Conservation (phyloP, 257 asterid genomes). For the Solanum chmielewskii region DNA sequence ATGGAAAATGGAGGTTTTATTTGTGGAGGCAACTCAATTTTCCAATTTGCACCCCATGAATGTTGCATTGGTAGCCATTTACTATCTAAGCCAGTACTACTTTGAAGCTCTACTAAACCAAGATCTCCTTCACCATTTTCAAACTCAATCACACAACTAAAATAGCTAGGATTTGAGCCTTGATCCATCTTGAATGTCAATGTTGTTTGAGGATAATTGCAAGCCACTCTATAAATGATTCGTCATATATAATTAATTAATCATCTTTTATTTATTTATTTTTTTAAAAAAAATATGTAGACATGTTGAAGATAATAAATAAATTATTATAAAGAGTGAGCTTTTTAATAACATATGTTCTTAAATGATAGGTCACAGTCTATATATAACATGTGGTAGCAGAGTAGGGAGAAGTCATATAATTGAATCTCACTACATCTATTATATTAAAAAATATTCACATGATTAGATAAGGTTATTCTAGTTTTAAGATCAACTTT, state of each 20-base stretch:
- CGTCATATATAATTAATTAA: not conserved
- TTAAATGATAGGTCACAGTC: not conserved
- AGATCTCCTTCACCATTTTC: constrained; percentile 35
- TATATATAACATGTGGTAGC: not conserved
- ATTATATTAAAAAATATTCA: too few species aligned
- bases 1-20: constrained; percentile 20
- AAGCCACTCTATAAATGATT: constrained; percentile 15
- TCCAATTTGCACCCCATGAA: constrained; percentile 23
- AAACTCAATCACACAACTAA: constrained; percentile 18
- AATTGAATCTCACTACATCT: not conserved
- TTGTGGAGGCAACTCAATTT: not conserved
- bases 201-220: not conserved
- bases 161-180: constrained; percentile 12
- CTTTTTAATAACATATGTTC: not conserved
- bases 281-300: not conserved
- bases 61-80: constrained; percentile 19
- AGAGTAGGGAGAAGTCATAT: not conserved
- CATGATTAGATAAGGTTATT: not conserved
- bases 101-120: not conserved
- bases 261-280: not conserved
- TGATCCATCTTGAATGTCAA: constrained; percentile 11
- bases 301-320: not conserved
- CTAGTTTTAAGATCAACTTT: not conserved
- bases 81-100: not conserved
- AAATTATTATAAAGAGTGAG: not conserved